Evolutionary conservation across 306 rosid species (phyloP).

Genomic region (Quercus wislizeni): DNA sequence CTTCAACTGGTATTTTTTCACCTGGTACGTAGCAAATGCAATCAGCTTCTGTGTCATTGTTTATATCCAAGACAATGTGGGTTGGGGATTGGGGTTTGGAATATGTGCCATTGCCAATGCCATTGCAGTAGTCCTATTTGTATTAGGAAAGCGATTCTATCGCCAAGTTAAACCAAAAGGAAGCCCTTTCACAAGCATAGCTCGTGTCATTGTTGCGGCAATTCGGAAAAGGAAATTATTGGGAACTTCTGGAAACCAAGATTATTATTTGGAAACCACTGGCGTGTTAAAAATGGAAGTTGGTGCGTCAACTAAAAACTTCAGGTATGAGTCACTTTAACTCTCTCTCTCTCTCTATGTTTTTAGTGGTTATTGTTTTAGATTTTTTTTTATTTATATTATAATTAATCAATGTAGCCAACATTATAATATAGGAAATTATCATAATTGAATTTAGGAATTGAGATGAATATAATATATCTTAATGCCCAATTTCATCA

Average conservation of each 20-base stretch:
- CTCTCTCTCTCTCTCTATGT: too few species aligned
- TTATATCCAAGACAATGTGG: conserved; percentile 35
- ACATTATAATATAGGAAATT: too few species aligned
- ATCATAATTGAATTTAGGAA: too few species aligned
- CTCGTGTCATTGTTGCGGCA: conserved; percentile 33
- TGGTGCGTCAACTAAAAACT: conserved; percentile 4
- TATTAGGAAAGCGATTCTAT: conserved; percentile 33
- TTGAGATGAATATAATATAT: too few species aligned
- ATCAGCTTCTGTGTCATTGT: conserved; percentile 26
- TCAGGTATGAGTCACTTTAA: conserved; percentile 5
- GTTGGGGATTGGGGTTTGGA: conserved; percentile 44
- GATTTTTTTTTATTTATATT: too few species aligned
- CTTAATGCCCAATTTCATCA: too few species aligned
- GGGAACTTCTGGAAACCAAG: background rate
- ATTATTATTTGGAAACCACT: conserved; percentile 9
- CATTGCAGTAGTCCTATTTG: conserved; percentile 11
- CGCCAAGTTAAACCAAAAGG: conserved; percentile 30
- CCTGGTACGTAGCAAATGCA: conserved; percentile 22
- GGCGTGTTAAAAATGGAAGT: background rate
- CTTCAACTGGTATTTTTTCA: conserved; percentile 39
- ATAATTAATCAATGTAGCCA: too few species aligned
- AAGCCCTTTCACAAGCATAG: conserved; percentile 35
- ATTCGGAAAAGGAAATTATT: conserved; percentile 10
- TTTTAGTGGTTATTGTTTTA: too few species aligned
- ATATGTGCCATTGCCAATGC: conserved; percentile 8